phyloP scores from a whole-genome alignment of 176 grass and related monocot species.

The Triticum monococcum region DNA sequence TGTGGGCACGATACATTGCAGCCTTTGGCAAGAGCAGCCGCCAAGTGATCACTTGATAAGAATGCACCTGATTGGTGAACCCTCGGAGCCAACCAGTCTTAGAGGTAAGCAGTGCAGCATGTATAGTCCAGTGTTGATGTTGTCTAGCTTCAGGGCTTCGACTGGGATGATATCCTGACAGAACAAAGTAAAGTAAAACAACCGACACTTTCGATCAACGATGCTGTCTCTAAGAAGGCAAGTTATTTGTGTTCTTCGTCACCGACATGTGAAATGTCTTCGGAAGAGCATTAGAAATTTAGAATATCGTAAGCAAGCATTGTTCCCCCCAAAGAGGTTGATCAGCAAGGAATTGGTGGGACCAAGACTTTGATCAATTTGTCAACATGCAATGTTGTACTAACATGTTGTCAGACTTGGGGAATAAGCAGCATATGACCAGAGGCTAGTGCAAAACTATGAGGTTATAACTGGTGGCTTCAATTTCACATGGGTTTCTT shows the following conservation, averaged over 20 bases:
- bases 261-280: conserved; percentile 9
- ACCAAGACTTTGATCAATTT: background rate
- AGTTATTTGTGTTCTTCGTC: background rate
- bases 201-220: background rate
- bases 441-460: background rate
- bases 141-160: conserved; percentile 73
- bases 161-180: conserved; percentile 68
- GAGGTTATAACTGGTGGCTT: background rate
- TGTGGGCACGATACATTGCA: background rate
- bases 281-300: background rate
- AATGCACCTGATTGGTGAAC: conserved; percentile 82
- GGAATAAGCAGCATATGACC: background rate
- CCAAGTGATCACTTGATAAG: conserved; percentile 60
- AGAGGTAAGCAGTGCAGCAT: conserved; percentile 75
- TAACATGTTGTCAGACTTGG: background rate
- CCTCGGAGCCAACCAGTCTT: conserved; percentile 54
- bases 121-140: conserved; percentile 61
- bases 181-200: conserved; percentile 17
- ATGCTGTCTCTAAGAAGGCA: background rate
- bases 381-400: background rate
- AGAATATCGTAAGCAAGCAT: background rate
- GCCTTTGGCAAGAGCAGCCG: background rate
- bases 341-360: background rate
- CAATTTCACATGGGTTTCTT: background rate
- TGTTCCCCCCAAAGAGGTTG: background rate